Evolutionary conservation across 2,329 filamentous ascomycete genomes (phyloP).

Genomic region (Drechmeria coniospora): DNA sequence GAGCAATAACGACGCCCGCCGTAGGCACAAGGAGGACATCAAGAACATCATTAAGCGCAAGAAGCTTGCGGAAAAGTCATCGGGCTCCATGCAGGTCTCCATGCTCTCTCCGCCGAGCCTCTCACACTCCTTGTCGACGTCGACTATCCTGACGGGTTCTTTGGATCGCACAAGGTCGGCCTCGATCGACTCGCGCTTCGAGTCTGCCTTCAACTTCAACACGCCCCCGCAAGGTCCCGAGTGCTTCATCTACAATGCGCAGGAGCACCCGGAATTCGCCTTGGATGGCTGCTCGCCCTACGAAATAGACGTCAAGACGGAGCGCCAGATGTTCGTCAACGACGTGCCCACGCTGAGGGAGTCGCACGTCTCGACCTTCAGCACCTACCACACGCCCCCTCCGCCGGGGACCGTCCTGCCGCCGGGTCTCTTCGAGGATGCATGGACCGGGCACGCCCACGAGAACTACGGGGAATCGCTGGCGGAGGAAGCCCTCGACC

Average conservation of each 20-base stretch:
- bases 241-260: slow-evolving; percentile 45
- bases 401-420: slow-evolving; percentile 52
- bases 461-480: slow-evolving; percentile 45
- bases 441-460: slow-evolving; percentile 34
- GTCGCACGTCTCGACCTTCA: slow-evolving; percentile 83
- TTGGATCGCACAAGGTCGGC: slow-evolving; percentile 57
- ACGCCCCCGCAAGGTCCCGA: slow-evolving; percentile 37
- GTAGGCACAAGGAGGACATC: slow-evolving; percentile 82
- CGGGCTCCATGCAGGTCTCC: slow-evolving; percentile 38
- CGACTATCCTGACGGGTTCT: slow-evolving; percentile 63
- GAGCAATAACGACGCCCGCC: slow-evolving; percentile 79
- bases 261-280: slow-evolving; percentile 47
- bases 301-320: slow-evolving; percentile 91
- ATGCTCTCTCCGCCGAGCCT: slow-evolving; percentile 59
- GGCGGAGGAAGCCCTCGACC: slow-evolving; percentile 49
- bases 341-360: slow-evolving; percentile 74
- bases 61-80: slow-evolving; percentile 78
- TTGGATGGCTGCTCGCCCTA: slow-evolving; percentile 56
- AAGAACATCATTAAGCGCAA: slow-evolving; percentile 97
- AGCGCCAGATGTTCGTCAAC: slow-evolving; percentile 85
- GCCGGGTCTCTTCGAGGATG: slow-evolving; percentile 44
- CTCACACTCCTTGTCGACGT: slow-evolving; percentile 68
- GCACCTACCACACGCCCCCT: slow-evolving; percentile 71
- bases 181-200: slow-evolving; percentile 69
- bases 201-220: slow-evolving; percentile 59